Evolutionary conservation across 1,284 basidiomycete species (phyloP).

Genomic region (Boletus mariae): DNA sequence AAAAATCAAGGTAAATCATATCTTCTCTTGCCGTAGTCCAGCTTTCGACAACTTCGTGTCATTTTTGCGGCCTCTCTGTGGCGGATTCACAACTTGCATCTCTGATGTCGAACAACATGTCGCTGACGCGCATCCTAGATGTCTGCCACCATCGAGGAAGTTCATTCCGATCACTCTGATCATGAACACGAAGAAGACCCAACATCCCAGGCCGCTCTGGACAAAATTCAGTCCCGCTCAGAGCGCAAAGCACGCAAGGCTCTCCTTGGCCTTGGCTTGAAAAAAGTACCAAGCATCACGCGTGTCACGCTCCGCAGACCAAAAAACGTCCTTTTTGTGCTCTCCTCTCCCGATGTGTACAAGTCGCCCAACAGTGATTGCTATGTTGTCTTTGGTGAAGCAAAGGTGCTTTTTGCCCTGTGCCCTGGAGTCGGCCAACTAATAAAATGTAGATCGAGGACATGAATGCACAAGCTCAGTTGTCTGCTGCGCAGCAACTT

Average conservation of each 20-base stretch:
- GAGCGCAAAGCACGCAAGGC: constrained; percentile 92
- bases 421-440: constrained; percentile 4
- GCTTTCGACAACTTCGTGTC: neutral
- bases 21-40: neutral
- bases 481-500: constrained; percentile 83
- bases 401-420: constrained; percentile 57
- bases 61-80: constrained; percentile 1
- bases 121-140: constrained; percentile 44
- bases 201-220: constrained; percentile 79
- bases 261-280: constrained; percentile 82
- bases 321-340: constrained; percentile 94
- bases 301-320: constrained; percentile 93
- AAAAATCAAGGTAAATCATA: constrained; percentile 22
- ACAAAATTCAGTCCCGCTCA: constrained; percentile 90
- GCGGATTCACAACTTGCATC: constrained; percentile 22
- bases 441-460: constrained; percentile 73
- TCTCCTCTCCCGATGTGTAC: constrained; percentile 94
- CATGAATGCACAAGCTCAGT: constrained; percentile 81
- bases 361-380: constrained; percentile 96
- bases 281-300: constrained; percentile 90
- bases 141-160: constrained; percentile 78
- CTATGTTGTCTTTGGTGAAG: constrained; percentile 99
- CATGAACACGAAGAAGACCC: constrained; percentile 75
- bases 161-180: constrained; percentile 72
- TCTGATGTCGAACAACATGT: constrained; percentile 34